phyloP scores from a whole-genome alignment of 768 basidiomycete genomes.

The Serendipita sp. region DNA sequence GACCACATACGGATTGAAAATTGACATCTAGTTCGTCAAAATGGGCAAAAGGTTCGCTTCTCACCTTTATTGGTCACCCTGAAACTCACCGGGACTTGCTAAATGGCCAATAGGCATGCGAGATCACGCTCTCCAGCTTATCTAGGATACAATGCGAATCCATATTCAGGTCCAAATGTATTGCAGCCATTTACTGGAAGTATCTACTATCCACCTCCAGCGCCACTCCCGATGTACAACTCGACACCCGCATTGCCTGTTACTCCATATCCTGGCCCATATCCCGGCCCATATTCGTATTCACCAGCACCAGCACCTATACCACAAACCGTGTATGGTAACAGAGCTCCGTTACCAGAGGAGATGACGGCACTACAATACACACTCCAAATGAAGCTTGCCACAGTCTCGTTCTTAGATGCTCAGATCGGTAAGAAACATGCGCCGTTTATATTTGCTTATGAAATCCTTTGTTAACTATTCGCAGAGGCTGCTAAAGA shows the following conservation, averaged over 20 bases:
- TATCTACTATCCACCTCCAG: background rate
- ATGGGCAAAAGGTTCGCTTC: background rate
- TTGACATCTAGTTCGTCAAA: background rate
- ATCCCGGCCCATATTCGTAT: background rate
- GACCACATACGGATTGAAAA: background rate
- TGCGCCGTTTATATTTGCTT: too few species aligned
- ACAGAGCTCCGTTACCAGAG: background rate
- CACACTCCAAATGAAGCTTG: slow-evolving; percentile 1
- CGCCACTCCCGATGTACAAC: background rate
- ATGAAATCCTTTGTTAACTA: too few species aligned
- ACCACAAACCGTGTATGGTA: background rate
- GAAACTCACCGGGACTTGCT: background rate
- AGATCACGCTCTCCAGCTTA: background rate
- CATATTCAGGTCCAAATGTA: background rate
- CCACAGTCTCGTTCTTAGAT: background rate
- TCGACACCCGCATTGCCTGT: background rate
- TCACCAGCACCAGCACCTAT: background rate
- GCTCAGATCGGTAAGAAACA: background rate
- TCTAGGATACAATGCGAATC: background rate
- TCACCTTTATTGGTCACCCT: background rate
- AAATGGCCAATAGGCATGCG: background rate
- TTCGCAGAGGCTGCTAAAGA: background rate
- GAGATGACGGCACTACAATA: slow-evolving; percentile 2
- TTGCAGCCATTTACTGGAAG: background rate
- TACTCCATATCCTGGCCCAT: background rate